These are phyloP conservation scores for Plectosphaerella cucumerina DNA, from an alignment of 2,329 filamentous ascomycete genomes.

Conservation along the genomic window DNA sequence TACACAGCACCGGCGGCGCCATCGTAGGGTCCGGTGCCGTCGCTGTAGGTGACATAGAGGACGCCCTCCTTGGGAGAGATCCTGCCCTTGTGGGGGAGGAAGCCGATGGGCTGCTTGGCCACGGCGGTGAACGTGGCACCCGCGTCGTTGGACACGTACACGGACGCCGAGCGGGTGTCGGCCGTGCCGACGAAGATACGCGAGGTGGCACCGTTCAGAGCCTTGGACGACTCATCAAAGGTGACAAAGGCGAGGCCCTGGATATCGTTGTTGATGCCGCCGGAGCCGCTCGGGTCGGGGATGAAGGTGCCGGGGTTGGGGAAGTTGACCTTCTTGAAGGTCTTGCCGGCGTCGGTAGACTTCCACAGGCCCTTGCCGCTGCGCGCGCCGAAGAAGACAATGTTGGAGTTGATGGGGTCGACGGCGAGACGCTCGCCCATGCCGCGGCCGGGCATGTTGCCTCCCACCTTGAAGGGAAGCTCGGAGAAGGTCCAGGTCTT, in stretches of 20 bases:
- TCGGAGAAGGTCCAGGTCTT: conserved; percentile 44
- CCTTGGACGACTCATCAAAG: conserved; percentile 48
- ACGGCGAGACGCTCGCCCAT: conserved; percentile 56
- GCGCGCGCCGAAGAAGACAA: conserved; percentile 55
- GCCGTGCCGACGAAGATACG: conserved; percentile 54
- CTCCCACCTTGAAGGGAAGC: conserved; percentile 56
- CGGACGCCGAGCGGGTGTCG: conserved; percentile 45
- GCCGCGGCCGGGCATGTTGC: conserved; percentile 58
- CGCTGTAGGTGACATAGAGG: conserved; percentile 50
- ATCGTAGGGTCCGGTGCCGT: conserved; percentile 55
- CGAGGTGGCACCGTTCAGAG: conserved; percentile 42
- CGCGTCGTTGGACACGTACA: conserved; percentile 51
- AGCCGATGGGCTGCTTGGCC: conserved; percentile 42
- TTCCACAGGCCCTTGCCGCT: conserved; percentile 57
- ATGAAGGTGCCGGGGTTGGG: conserved; percentile 44
- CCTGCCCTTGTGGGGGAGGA: conserved; percentile 50
- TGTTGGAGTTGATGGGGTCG: conserved; percentile 52
- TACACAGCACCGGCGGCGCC: conserved; percentile 49
- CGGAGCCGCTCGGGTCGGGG: conserved; percentile 37
- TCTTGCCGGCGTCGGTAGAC: conserved; percentile 49
- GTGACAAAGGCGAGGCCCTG: conserved; percentile 49
- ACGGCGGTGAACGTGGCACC: conserved; percentile 49
- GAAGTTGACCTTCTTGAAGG: conserved; percentile 50
- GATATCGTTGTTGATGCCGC: conserved; percentile 39
- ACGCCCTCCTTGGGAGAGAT: conserved; percentile 43